Evolutionary conservation across 2,329 filamentous ascomycete species (phyloP), one percentile per base, ranked within the genome.

Genomic region (Curvularia eragrostidis): DNA sequence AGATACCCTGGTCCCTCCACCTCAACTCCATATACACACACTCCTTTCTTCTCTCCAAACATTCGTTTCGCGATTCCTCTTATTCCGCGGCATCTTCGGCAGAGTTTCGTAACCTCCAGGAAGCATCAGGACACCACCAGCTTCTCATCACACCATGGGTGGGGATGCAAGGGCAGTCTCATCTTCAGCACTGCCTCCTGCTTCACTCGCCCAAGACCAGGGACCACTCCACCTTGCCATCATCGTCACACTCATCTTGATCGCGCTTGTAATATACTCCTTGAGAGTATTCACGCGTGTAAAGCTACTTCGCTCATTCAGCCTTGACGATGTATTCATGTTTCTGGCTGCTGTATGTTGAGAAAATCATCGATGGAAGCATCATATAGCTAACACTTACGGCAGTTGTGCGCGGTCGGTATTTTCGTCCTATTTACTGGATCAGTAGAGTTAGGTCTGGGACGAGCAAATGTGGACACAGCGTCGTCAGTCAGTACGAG

Each of bases 251-350:
- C 71, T 82, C 56, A 76, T 77, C 23, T 72, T 70, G 9, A 59
- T 79, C 54, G 79, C 81, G 15, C 71, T 77, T 4, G 67, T 82
- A 39, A 72, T 71, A 18, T 80, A 80, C 24, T 53, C 73, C 23
- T 69, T 78, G 52, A 77, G 81, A 56, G 60, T 78, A 13, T 82
- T 79, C 54, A 83, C 83, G 43, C 78, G 81, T 62, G 70, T 56
- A 43, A 72, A 71, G 49, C 77, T 84, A 67, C 77, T 84, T 49
- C 80, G 77, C 26, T 80, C 78, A 49, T 74, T 80, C 47, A 81
- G 80, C n/a, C 69, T 77, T 56, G 83, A 85, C 74, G 83, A 84
- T 64, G 79, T 75, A 55, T 58, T 80, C 3, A 81, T 82, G 56
- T 36, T 78, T 1, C 60, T 68, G 4, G 77, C 81, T 5, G 72